Conservation (phyloP, 768 basidiomycete species). For the Leucogyrophana mollusca region DNA sequence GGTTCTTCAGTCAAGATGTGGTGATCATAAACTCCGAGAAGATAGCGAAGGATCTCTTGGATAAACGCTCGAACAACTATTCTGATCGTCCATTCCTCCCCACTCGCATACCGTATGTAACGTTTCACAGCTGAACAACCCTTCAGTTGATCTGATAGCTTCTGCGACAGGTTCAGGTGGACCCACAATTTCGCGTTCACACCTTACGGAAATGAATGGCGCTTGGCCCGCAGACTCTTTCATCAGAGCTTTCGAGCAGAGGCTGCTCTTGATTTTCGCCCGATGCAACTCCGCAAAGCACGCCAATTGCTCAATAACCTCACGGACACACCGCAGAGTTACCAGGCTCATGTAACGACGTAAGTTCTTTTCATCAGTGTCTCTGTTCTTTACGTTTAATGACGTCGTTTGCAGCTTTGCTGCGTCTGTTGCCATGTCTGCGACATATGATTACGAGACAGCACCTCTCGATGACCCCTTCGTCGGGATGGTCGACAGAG, state of each 20-base stretch:
- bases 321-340: constrained; percentile 25
- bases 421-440: constrained; percentile 10
- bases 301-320: neutral
- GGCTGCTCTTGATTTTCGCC: constrained; percentile 1
- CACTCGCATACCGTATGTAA: constrained; percentile 2
- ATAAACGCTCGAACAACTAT: constrained; percentile 37
- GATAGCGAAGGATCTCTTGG: constrained; percentile 32
- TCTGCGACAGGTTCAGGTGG: neutral
- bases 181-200: neutral
- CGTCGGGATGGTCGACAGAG: neutral
- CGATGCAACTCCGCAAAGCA: constrained; percentile 2
- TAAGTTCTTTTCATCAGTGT: neutral
- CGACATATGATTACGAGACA: constrained; percentile 3
- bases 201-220: neutral
- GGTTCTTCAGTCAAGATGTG: constrained; percentile 23
- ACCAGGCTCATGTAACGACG: constrained; percentile 22
- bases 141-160: neutral
- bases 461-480: neutral
- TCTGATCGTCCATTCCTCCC: constrained; percentile 30
- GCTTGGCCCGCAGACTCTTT: neutral
- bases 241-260: constrained; percentile 4
- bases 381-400: neutral
- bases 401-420: constrained; percentile 11
- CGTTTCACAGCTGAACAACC: neutral
- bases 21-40: constrained; percentile 34